Percentiles rank a stretch among this genome's conserved stretches.
phyloP scores from a whole-genome alignment of 495 filamentous ascomycete species.

The Aspergillus coremiiformis region DNA sequence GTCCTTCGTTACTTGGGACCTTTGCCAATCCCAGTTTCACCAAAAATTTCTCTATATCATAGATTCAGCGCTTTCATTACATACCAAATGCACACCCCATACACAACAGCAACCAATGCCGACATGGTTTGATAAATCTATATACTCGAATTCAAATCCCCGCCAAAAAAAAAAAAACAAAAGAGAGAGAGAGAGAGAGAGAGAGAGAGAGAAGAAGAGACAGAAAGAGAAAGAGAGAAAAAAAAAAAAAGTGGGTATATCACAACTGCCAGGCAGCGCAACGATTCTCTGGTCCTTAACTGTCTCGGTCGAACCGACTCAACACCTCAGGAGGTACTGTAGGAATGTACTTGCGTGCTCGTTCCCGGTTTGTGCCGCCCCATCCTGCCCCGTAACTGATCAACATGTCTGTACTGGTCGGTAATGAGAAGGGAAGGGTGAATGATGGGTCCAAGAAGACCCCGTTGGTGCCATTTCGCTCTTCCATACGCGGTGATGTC shows the following conservation, averaged over 20 bases:
- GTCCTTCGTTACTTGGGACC: neutral
- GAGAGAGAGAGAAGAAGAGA: too few species aligned
- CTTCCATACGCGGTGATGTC: slow-evolving; percentile 24
- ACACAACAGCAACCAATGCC: neutral
- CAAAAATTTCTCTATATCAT: neutral
- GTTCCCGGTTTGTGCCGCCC: slow-evolving; percentile 83
- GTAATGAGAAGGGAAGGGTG: slow-evolving; percentile 89
- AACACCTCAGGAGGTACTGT: slow-evolving; percentile 92
- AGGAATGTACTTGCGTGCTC: slow-evolving; percentile 93
- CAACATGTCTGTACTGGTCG: slow-evolving; percentile 95
- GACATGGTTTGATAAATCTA: neutral
- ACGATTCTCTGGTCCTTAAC: neutral
- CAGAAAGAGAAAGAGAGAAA: neutral
- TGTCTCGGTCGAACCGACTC: slow-evolving; percentile 69
- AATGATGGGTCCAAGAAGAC: slow-evolving; percentile 80
- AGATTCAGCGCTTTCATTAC: neutral
- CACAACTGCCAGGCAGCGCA: neutral
- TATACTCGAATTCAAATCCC: neutral
- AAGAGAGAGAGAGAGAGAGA: too few species aligned
- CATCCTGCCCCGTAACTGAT: slow-evolving; percentile 91
- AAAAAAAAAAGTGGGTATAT: neutral
- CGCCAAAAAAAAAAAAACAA: neutral
- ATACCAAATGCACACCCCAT: neutral
- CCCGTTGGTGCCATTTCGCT: slow-evolving; percentile 37
- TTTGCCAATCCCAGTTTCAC: neutral